These are phyloP conservation scores for Podila epicladia DNA, from an alignment of 192 early-diverging fungal species.

Conservation along the genomic window DNA sequence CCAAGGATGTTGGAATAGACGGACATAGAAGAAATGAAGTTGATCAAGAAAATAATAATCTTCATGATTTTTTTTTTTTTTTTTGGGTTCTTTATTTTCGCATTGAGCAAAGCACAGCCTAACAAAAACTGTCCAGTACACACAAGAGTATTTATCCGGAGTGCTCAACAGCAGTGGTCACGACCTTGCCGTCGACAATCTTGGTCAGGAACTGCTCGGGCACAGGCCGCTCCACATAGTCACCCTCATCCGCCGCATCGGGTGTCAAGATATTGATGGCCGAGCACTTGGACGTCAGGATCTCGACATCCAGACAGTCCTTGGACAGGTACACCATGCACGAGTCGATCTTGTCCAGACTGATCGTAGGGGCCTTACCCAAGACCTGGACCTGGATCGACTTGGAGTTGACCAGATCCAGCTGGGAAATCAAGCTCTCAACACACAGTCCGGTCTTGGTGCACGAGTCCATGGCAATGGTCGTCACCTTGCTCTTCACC, in stretches of 20 bases:
- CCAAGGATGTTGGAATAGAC: too few species aligned
- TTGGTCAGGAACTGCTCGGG: constrained; percentile 94
- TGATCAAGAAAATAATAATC: background rate
- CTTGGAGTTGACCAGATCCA: constrained; percentile 93
- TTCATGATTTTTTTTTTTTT: background rate
- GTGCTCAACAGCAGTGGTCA: constrained; percentile 90
- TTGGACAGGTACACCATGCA: constrained; percentile 89
- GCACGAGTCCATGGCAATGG: constrained; percentile 89
- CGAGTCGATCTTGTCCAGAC: constrained; percentile 94
- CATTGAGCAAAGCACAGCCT: background rate
- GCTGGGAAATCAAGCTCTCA: constrained; percentile 83
- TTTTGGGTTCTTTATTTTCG: constrained; percentile 3
- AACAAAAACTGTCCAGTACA: background rate
- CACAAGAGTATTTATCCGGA: constrained; percentile 51
- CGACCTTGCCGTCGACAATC: constrained; percentile 83
- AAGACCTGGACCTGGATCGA: constrained; percentile 89
- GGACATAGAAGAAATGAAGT: too few species aligned
- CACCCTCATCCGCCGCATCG: constrained; percentile 68
- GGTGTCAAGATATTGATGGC: constrained; percentile 91
- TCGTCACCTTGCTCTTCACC: constrained; percentile 93
- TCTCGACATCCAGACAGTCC: constrained; percentile 79
- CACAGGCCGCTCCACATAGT: constrained; percentile 86
- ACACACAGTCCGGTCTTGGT: constrained; percentile 88
- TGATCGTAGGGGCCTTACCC: constrained; percentile 83
- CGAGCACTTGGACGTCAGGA: constrained; percentile 93